These are phyloP conservation scores for Gastrolobium villosum DNA, from an alignment of 306 rosid species.

Conservation along the genomic window DNA sequence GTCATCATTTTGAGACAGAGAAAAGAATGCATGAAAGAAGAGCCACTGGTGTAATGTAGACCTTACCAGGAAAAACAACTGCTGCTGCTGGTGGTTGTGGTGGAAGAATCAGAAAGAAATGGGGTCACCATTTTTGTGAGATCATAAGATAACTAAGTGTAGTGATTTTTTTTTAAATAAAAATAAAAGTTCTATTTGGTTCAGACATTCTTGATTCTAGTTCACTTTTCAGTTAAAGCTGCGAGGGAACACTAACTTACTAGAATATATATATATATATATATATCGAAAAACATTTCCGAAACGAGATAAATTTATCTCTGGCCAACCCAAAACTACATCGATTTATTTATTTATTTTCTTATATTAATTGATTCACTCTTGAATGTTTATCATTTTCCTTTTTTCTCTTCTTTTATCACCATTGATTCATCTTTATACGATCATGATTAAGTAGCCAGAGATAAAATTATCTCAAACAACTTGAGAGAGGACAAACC, in stretches of 20 bases:
- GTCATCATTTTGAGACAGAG: not conserved
- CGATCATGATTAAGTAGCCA: too few species aligned
- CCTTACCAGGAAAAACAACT: constrained; percentile 35
- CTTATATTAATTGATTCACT: too few species aligned
- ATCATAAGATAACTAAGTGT: constrained; percentile 15
- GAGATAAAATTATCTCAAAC: too few species aligned
- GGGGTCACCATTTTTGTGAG: constrained; percentile 39
- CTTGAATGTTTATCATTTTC: too few species aligned
- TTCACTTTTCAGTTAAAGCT: constrained; percentile 36
- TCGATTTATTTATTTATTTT: too few species aligned
- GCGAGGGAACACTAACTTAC: constrained; percentile 27
- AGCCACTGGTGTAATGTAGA: constrained; percentile 2
- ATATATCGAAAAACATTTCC: too few species aligned
- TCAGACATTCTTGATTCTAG: constrained; percentile 35
- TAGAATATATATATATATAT: not conserved
- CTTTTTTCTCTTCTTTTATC: too few species aligned
- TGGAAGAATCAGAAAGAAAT: constrained; percentile 47
- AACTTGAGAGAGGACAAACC: too few species aligned
- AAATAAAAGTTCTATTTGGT: not conserved
- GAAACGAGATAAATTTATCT: too few species aligned
- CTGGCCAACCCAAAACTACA: too few species aligned
- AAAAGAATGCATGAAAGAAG: constrained; percentile 37
- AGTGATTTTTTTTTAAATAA: not conserved
- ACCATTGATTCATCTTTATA: too few species aligned
- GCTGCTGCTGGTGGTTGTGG: constrained; percentile 21